Conservation (phyloP, 1,139 yeast genomes). For the Ogataea hybrid region DNA sequence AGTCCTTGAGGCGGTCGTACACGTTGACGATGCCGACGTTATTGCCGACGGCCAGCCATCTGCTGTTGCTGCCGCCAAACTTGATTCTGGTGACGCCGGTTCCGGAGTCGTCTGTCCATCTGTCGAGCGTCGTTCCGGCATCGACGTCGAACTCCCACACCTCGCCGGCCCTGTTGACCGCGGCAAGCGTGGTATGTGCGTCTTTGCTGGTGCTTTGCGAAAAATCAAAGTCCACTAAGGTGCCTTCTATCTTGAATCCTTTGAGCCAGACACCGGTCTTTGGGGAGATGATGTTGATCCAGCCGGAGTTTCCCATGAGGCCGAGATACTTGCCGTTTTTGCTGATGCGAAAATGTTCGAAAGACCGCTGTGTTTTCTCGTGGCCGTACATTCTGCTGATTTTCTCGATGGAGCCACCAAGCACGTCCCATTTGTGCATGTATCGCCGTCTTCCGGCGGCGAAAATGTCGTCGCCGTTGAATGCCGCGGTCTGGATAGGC, state of each 20-base stretch:
- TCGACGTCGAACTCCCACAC: slow-evolving; percentile 81
- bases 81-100: slow-evolving; percentile 77
- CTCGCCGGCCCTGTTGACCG: slow-evolving; percentile 79
- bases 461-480: slow-evolving; percentile 55
- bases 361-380: slow-evolving; percentile 78
- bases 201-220: slow-evolving; percentile 26
- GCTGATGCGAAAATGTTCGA: slow-evolving; percentile 79
- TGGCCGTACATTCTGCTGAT: slow-evolving; percentile 90
- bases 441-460: slow-evolving; percentile 92
- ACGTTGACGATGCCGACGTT: slow-evolving; percentile 87
- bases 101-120: slow-evolving; percentile 90
- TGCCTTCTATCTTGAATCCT: slow-evolving; percentile 88
- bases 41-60: slow-evolving; percentile 89
- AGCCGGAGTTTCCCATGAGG: slow-evolving; percentile 81
- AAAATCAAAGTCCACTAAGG: slow-evolving; percentile 77
- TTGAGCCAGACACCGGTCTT: slow-evolving; percentile 79
- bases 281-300: slow-evolving; percentile 81
- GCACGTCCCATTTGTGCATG: slow-evolving; percentile 89
- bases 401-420: slow-evolving; percentile 62
- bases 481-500: slow-evolving; percentile 76
- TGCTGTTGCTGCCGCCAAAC: slow-evolving; percentile 72
- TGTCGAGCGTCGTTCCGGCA: slow-evolving; percentile 47
- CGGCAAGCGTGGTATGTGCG: slow-evolving; percentile 55
- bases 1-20: slow-evolving; percentile 55
- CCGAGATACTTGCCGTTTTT: slow-evolving; percentile 71